Base-by-base conservation (phyloP, 371 early-diverging fungal species). In the Vairimorpha ceranae region DNA sequence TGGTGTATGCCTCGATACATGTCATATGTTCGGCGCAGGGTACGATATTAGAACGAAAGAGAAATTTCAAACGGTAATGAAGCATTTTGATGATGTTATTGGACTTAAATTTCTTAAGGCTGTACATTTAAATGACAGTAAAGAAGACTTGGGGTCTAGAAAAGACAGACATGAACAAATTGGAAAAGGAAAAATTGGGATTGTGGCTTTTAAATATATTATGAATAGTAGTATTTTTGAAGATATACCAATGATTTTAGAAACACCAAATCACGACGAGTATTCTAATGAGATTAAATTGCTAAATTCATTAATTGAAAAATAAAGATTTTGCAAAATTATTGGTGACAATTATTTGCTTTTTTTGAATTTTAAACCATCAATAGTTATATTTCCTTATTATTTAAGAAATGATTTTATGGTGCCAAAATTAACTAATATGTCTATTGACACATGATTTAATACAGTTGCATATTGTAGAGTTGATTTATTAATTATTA, bases 1-100 rank as follows among this genome's bases (percentile, higher is more conserved):
- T 21, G 89, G 88, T 4, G 86, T 89, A 0, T 87, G 88, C 74
- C 72, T 89, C 23, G 89, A 89, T 72, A 88, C 89, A 4, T 87
- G 87, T 69, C 89, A 89, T 75, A 69, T 86, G 33, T 88, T 87
- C 84, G 88, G 86, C 25, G 85, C 87, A 12, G 86, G 89, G 12
- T 88, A 87, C 75, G 87, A 89, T 75, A 83, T 89, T n/a, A 64
- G 70, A 58, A 83, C 83, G 12, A 67, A 70, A 48, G 75, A 76
- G 35, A 66, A 29, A 6, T 89, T 86, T 81, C 77, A 81, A 41
- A 72, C 65, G n/a, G 80, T 86, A 12, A 85, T 89, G 82, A 33
- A 77, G 6, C 73, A 83, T 12, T 88, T 89, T 79, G 83, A 85
- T 68, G 38, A 48, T 23, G 67, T 80, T 38, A 82, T 89, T 29